Evolutionary conservation across 2,329 filamentous ascomycete species (phyloP).

Genomic region (Penicillium decumbens): DNA sequence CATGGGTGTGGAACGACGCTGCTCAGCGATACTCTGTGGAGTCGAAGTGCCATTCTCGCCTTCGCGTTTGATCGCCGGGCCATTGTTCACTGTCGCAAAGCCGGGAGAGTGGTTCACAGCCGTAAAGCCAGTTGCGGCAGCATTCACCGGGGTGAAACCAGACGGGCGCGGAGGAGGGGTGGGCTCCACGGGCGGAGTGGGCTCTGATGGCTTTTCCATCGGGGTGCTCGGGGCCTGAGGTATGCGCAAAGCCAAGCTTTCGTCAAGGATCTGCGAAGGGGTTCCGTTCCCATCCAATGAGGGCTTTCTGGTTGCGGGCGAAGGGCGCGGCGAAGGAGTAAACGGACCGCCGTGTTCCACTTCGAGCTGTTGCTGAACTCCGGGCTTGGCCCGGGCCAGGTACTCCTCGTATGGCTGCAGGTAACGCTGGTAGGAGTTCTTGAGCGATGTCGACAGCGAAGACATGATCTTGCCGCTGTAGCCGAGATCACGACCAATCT

Average conservation of each 20-base stretch:
- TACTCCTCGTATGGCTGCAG: conserved; percentile 96
- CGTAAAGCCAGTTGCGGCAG: conserved; percentile 51
- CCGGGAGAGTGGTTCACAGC: conserved; percentile 53
- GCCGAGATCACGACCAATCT: conserved; percentile 91
- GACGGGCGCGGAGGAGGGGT: conserved; percentile 37
- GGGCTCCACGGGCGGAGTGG: conserved; percentile 35
- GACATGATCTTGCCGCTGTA: conserved; percentile 99
- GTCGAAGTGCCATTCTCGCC: conserved; percentile 55
- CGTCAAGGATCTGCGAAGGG: conserved; percentile 50
- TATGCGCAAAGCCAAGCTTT: conserved; percentile 63
- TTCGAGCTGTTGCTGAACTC: conserved; percentile 93
- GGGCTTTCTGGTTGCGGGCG: conserved; percentile 59
- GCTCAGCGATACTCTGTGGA: conserved; percentile 60
- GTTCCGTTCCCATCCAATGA: conserved; percentile 40
- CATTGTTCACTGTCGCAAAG: conserved; percentile 42
- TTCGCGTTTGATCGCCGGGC: conserved; percentile 48
- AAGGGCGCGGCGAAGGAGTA: conserved; percentile 70
- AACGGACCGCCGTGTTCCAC: conserved; percentile 87
- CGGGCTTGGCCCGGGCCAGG: conserved; percentile 80
- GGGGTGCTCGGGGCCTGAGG: conserved; percentile 55
- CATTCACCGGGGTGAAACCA: conserved; percentile 71
- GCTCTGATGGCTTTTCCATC: conserved; percentile 31
- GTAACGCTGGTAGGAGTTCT: conserved; percentile 98
- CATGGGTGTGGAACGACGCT: conserved; percentile 53
- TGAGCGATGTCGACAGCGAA: conserved; percentile 91